Evolutionary conservation across 78 protist species (phyloP).

Genomic region (slime mould (Dictyostelium discoideum)): DNA sequence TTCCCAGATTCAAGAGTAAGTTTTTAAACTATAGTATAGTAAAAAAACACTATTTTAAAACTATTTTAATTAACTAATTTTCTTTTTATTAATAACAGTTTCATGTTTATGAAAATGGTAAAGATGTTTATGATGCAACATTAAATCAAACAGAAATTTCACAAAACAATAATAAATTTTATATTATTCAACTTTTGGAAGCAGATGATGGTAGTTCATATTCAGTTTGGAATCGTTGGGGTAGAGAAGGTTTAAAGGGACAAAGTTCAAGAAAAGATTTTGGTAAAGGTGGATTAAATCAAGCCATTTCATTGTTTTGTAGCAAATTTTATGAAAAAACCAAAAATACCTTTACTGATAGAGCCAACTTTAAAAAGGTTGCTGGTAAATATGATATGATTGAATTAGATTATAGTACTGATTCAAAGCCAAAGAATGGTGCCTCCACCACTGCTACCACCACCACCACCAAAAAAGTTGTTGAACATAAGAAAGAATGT

Average conservation of each 20-base stretch:
- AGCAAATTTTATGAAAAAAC: conserved; percentile 86
- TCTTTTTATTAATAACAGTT: not conserved
- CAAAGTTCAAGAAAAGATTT: not conserved
- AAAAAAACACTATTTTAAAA: no score
- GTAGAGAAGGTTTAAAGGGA: conserved; percentile 79
- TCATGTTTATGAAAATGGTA: conserved; percentile 84
- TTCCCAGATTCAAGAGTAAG: conserved; percentile 20
- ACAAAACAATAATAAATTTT: conserved; percentile 89
- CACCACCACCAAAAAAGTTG: not conserved
- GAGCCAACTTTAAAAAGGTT: conserved; percentile 48
- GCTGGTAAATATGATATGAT: conserved; percentile 83
- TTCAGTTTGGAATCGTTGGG: conserved; percentile 88
- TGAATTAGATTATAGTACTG: conserved; percentile 77
- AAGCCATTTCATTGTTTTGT: conserved; percentile 14
- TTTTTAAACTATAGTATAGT: no score
- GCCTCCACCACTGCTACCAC: not conserved
- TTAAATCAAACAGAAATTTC: conserved; percentile 90
- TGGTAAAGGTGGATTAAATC: not conserved
- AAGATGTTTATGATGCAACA: conserved; percentile 79
- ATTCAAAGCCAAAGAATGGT: conserved; percentile 11
- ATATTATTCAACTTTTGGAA: conserved; percentile 88
- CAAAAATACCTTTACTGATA: conserved; percentile 35
- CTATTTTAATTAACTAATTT: not conserved
- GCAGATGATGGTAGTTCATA: conserved; percentile 42
- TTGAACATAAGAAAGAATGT: conserved; percentile 32